Evolutionary conservation across 2,329 filamentous ascomycete species (phyloP), one percentile per base, ranked within the genome.

Genomic region (Aphanoascus verrucosus): DNA sequence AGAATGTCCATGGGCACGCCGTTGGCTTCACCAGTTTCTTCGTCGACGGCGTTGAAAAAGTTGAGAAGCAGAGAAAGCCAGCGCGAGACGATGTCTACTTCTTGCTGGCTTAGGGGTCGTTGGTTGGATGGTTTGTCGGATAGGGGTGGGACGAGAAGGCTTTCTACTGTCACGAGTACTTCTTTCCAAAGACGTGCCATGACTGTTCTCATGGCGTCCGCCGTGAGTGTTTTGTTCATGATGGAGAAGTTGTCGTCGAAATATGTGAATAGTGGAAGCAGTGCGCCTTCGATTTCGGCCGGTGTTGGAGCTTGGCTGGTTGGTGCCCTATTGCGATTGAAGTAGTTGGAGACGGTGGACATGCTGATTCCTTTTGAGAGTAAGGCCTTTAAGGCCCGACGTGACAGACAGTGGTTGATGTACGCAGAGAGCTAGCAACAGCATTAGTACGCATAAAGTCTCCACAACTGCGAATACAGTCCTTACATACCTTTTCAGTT

Each of bases 181-280:
- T 98, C 93, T 71, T 98, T 98, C 93, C 93, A 98, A 5, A 98
- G 73, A 43, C 93, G 83, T 19, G 89, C 94, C 93, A 98, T 98
- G 62, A 98, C 93, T 66, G 93, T 90, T 62, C 90, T 83, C 91
- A 98, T 96, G n/a, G 93, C 94, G 54, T 88, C 84, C 55, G 89
- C 85, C 0, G 93, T 97, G 54, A 98, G 75, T 0, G 91, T 96
- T 69, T 93, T 83, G 72, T 97, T 96, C 90, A 98, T 95, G 61
- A 97, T 95, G 55, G 89, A 88, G 69, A 98, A 98, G 64, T 98
- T 98, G 67, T 96, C 91, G 66, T 98, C 88, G 66, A 98, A 98
- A 68, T 98, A 98, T 52, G 83, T 80, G 66, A 96, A 93, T 0
- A 98, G 77, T 3, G 89, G 86, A 61, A 86, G 83, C 11, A 98